Percentiles rank a stretch among this genome's conserved stretches.
phyloP scores from a whole-genome alignment of 305 asterid species.

The Rubia peregrina region DNA sequence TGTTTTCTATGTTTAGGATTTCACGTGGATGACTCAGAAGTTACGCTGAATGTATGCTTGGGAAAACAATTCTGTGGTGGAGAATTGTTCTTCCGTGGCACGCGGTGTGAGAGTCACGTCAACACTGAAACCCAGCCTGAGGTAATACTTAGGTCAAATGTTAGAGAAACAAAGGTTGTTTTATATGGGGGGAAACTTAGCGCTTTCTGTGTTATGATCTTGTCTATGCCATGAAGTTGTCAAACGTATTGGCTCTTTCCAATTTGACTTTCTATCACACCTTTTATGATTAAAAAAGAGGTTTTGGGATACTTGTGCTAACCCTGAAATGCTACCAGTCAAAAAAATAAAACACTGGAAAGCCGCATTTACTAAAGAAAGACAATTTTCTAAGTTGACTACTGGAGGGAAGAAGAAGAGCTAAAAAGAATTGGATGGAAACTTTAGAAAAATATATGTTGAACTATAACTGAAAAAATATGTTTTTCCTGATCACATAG shows the following conservation, averaged over 20 bases:
- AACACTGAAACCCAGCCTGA: slow-evolving; percentile 77
- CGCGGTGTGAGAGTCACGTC: slow-evolving; percentile 92
- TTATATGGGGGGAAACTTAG: neutral
- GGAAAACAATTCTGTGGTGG: slow-evolving; percentile 95
- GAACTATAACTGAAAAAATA: neutral
- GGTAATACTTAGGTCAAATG: slow-evolving; percentile 29
- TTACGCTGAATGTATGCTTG: slow-evolving; percentile 91
- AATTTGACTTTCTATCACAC: neutral
- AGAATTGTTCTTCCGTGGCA: slow-evolving; percentile 86
- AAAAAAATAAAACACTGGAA: slow-evolving; percentile 1
- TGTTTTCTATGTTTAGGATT: slow-evolving; percentile 81
- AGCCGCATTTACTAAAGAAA: neutral
- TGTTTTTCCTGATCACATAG: neutral
- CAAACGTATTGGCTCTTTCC: neutral
- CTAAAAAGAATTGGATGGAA: neutral
- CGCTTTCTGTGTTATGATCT: slow-evolving; percentile 21
- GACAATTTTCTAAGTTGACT: neutral
- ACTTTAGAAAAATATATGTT: neutral
- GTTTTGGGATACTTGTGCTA: neutral
- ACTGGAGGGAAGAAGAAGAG: neutral
- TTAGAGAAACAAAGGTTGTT: neutral
- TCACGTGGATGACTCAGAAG: slow-evolving; percentile 98
- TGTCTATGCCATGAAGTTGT: neutral
- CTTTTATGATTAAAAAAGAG: neutral
- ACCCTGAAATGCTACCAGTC: neutral